A percentile compares a stretch with the other conserved stretches of the same genome.
These are phyloP conservation scores for Lachnellula suecica DNA, from an alignment of 2,329 filamentous ascomycete genomes.

Conservation along the genomic window DNA sequence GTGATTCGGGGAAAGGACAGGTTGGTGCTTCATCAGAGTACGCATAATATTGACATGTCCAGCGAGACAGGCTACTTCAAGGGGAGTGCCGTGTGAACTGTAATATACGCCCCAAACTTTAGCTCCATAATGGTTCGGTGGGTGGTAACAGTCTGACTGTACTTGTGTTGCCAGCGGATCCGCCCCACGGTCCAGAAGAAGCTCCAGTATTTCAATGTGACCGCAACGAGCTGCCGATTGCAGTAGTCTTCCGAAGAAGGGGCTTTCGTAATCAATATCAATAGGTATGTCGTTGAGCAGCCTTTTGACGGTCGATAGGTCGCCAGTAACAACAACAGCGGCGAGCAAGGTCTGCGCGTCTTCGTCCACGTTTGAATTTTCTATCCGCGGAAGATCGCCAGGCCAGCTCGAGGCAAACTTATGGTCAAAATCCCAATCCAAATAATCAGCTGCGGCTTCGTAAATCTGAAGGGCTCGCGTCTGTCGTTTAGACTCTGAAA, in stretches of 20 bases:
- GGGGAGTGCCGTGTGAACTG: background rate
- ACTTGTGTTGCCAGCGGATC: background rate
- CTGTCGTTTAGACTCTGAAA: no score
- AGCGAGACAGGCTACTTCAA: background rate
- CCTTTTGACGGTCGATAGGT: background rate
- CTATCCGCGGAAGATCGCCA: background rate
- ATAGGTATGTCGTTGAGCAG: slow-evolving; percentile 1
- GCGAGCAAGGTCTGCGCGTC: background rate
- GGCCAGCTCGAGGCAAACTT: background rate
- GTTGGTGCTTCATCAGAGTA: background rate
- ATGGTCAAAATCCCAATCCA: background rate
- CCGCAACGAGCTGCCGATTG: slow-evolving; percentile 5
- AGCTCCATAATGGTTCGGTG: background rate
- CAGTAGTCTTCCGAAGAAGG: background rate
- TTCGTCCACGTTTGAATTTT: no score
- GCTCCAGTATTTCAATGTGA: background rate
- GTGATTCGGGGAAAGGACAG: background rate
- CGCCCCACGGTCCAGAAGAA: background rate
- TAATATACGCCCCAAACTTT: background rate
- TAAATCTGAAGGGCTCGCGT: no score
- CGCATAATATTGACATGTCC: background rate
- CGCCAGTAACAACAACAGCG: background rate
- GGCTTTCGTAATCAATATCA: slow-evolving; percentile 35
- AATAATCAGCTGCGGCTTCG: background rate
- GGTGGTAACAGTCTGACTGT: background rate